These are phyloP conservation scores for Phytopythium sindhum DNA, from an alignment of 352 stramenopile species.

Conservation along the genomic window DNA sequence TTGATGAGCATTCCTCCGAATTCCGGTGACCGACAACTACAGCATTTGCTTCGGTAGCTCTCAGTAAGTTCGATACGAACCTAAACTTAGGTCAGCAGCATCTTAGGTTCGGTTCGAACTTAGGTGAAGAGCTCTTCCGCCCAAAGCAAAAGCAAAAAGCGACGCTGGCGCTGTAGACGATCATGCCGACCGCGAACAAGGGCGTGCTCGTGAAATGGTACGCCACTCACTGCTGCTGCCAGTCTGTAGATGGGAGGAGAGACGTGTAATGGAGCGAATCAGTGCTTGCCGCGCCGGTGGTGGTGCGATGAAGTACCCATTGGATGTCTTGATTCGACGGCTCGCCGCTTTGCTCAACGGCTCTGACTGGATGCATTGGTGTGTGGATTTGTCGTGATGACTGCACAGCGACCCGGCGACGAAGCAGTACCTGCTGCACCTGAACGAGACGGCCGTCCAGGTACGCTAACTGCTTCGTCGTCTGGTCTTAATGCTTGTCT, in stretches of 20 bases:
- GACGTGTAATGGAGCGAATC: neutral
- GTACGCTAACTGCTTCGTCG: conserved; percentile 15
- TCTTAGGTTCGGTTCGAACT: conserved; percentile 2
- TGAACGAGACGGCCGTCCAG: conserved; percentile 84
- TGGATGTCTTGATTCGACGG: neutral
- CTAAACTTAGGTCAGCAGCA: neutral
- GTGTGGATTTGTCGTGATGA: neutral
- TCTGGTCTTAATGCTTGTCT: neutral
- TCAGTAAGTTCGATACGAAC: neutral
- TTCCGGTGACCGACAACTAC: conserved; percentile 14
- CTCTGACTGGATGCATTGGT: neutral
- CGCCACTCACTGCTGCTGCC: neutral
- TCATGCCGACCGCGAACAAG: conserved; percentile 81
- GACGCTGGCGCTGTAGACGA: neutral
- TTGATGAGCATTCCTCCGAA: conserved; percentile 7
- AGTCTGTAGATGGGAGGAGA: neutral
- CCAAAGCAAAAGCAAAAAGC: neutral
- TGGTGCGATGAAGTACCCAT: neutral
- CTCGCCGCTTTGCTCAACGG: too few species aligned
- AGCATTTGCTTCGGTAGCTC: neutral
- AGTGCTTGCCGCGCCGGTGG: neutral
- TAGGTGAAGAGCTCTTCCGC: neutral
- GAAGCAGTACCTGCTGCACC: conserved; percentile 83
- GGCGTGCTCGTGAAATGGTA: conserved; percentile 84
- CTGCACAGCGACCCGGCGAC: conserved; percentile 65